These are phyloP conservation scores for Pichia paraexigua DNA, from an alignment of 805 yeast species.

Conservation along the genomic window DNA sequence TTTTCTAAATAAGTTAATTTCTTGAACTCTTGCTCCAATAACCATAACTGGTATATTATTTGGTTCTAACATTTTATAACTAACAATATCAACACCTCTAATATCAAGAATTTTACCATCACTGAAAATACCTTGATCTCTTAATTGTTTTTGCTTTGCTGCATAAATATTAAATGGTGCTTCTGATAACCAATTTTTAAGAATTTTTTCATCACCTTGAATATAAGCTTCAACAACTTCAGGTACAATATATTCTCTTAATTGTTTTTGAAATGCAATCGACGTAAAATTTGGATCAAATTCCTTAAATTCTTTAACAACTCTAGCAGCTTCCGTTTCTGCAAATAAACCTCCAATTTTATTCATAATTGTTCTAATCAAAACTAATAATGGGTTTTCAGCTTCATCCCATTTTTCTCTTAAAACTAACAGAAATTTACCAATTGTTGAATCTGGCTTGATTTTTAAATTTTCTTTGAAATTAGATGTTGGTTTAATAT, in stretches of 20 bases:
- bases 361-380: conserved; percentile 70
- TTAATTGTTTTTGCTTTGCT: conserved; percentile 85
- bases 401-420: conserved; percentile 83
- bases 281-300: conserved; percentile 85
- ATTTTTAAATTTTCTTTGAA: conserved; percentile 55
- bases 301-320: conserved; percentile 72
- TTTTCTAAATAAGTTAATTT: conserved; percentile 80
- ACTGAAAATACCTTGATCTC: conserved; percentile 83
- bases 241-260: conserved; percentile 89
- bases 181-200: conserved; percentile 90
- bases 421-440: conserved; percentile 52
- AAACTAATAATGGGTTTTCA: conserved; percentile 81
- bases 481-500: conserved; percentile 51
- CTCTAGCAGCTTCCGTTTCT: conserved; percentile 94
- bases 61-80: conserved; percentile 82
- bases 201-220: conserved; percentile 75
- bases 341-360: conserved; percentile 84
- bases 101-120: conserved; percentile 91
- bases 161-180: conserved; percentile 94
- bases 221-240: conserved; percentile 93
- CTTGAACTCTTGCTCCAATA: conserved; percentile 94
- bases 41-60: conserved; percentile 89
- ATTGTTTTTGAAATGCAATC: conserved; percentile 70
- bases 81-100: conserved; percentile 87
- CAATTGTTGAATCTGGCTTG: conserved; percentile 58